Evolutionary conservation across 148 eudicot species (phyloP).

Genomic region (Chenopodium formosanum): DNA sequence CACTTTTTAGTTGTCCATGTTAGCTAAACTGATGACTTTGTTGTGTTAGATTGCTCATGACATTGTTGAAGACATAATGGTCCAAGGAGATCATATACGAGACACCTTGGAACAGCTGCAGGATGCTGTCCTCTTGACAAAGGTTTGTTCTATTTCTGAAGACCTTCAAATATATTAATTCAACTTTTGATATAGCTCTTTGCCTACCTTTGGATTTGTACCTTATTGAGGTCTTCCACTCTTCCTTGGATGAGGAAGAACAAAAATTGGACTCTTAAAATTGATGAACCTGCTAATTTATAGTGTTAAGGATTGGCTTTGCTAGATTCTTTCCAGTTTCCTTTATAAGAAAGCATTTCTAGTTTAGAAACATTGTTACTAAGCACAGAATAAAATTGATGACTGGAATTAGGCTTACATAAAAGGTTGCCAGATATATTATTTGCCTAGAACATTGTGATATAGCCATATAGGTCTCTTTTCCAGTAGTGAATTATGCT

Average conservation of each 20-base stretch:
- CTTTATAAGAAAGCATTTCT: not conserved
- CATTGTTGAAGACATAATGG: constrained; percentile 76
- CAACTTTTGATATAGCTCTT: not conserved
- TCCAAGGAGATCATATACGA: constrained; percentile 73
- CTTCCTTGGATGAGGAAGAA: not conserved
- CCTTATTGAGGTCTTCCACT: not conserved
- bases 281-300: not conserved
- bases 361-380: too few relatives aligned
- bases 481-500: not conserved
- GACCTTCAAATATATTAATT: not conserved
- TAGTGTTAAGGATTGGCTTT: not conserved
- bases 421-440: not conserved
- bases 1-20: not conserved
- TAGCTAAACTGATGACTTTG: constrained; percentile 8
- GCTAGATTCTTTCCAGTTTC: not conserved
- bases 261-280: not conserved
- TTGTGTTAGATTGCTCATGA: constrained; percentile 72
- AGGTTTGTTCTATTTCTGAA: constrained; percentile 39
- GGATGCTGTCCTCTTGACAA: constrained; percentile 93
- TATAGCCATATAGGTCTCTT: too few relatives aligned
- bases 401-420: not conserved
- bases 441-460: not conserved
- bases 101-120: constrained; percentile 86
- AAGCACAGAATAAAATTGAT: too few relatives aligned
- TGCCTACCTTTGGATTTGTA: not conserved